A percentile compares a stretch with the other conserved stretches of the same genome.
Evolutionary conservation across 169 alveolate genomes (phyloP).

Genomic region (Eimeria acervulina): DNA sequence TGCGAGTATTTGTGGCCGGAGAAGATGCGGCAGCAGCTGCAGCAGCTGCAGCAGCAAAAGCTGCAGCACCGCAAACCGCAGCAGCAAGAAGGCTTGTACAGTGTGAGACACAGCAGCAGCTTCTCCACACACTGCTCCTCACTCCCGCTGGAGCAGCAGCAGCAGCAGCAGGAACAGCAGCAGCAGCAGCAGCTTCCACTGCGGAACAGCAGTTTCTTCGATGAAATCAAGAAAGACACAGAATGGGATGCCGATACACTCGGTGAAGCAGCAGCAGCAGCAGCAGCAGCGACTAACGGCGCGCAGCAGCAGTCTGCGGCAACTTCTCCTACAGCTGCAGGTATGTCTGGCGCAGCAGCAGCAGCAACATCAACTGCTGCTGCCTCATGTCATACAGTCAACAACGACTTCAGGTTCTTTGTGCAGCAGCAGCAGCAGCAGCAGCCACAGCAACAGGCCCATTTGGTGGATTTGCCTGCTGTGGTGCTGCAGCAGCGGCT

Average conservation of each 20-base stretch:
- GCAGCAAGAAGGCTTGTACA: background rate
- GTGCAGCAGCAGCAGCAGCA: slow-evolving; percentile 52
- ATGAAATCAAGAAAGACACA: slow-evolving; percentile 26
- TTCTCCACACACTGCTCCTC: background rate
- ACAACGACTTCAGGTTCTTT: slow-evolving; percentile 9
- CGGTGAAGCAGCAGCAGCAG: slow-evolving; percentile 54
- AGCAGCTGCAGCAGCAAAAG: background rate
- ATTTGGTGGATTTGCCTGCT: background rate
- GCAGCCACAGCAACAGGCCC: slow-evolving; percentile 27
- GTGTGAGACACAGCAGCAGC: background rate
- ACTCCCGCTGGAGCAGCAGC: background rate
- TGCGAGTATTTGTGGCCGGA: background rate
- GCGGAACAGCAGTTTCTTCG: background rate
- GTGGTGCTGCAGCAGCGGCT: slow-evolving; percentile 40
- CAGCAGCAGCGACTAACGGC: slow-evolving; percentile 36
- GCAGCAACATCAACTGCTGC: slow-evolving; percentile 22
- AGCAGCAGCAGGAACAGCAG: slow-evolving; percentile 37
- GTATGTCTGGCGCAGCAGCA: background rate
- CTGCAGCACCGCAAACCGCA: background rate
- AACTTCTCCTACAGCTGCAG: slow-evolving; percentile 10
- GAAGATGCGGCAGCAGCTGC: slow-evolving; percentile 33
- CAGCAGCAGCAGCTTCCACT: background rate
- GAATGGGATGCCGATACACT: slow-evolving; percentile 22
- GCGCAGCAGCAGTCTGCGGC: slow-evolving; percentile 45
- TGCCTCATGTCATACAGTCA: slow-evolving; percentile 22